Conservation (phyloP, 495 filamentous ascomycete genomes). For the Tricharina praecox region DNA sequence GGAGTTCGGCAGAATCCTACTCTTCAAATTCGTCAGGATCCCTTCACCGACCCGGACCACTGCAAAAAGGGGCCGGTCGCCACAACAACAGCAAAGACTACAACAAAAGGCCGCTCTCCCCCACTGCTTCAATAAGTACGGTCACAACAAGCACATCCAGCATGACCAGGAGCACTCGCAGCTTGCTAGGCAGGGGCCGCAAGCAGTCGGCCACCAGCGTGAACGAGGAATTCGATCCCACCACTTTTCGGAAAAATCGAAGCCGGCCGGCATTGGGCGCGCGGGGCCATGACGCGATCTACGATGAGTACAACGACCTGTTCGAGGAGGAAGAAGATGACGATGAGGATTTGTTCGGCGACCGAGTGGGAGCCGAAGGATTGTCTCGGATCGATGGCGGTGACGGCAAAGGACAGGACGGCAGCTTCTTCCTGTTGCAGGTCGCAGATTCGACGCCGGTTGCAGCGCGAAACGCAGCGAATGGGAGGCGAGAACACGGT, state of each 20-base stretch:
- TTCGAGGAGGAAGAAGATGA: constrained; percentile 15
- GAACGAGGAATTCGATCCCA: constrained; percentile 24
- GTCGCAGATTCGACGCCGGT: not conserved
- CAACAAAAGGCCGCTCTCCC: constrained; percentile 24
- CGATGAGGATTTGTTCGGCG: constrained; percentile 1
- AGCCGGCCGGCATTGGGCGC: constrained; percentile 18
- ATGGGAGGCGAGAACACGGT: not conserved
- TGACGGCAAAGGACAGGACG: constrained; percentile 12
- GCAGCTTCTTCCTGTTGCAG: constrained; percentile 19
- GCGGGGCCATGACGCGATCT: constrained; percentile 24
- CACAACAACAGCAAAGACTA: no score
- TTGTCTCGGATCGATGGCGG: not conserved
- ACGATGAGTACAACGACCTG: constrained; percentile 26
- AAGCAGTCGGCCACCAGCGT: constrained; percentile 13
- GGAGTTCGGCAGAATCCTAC: constrained; percentile 21
- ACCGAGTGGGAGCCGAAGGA: not conserved
- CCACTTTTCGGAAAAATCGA: constrained; percentile 24
- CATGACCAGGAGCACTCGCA: constrained; percentile 12
- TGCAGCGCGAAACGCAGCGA: not conserved
- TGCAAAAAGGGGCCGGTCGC: constrained; percentile 17
- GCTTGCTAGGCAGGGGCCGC: constrained; percentile 18
- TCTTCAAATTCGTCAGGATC: constrained; percentile 18
- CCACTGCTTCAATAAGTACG: constrained; percentile 18
- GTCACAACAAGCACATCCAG: constrained; percentile 16
- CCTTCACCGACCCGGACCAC: constrained; percentile 10